A percentile compares a stretch with the other conserved stretches of the same genome.
Evolutionary conservation across 352 stramenopile genomes (phyloP).

Genomic region (Phytophthora quininea): DNA sequence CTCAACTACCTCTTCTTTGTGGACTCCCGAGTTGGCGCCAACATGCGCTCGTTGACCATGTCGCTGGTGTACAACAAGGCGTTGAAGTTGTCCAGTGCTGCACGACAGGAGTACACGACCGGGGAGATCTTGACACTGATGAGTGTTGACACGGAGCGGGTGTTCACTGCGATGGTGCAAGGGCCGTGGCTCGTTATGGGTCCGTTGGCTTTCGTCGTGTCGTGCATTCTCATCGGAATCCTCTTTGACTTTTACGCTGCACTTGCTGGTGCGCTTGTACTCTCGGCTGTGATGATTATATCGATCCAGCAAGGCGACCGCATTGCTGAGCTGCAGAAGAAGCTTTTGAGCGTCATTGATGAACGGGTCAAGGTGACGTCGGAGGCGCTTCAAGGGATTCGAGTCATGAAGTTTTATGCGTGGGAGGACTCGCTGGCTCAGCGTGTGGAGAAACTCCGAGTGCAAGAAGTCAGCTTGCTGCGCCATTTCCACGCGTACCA

Average conservation of each 20-base stretch:
- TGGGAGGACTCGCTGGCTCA: constrained; percentile 59
- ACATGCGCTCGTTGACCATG: constrained; percentile 49
- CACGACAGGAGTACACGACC: constrained; percentile 39
- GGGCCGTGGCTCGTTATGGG: constrained; percentile 37
- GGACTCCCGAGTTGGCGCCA: constrained; percentile 37
- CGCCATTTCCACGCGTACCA: constrained; percentile 44
- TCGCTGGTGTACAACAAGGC: constrained; percentile 51
- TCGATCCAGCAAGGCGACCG: constrained; percentile 16
- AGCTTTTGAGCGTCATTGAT: constrained; percentile 45
- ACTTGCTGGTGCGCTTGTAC: constrained; percentile 13
- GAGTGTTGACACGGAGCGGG: constrained; percentile 44
- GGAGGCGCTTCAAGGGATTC: constrained; percentile 90
- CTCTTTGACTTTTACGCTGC: constrained; percentile 36
- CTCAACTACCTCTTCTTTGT: constrained; percentile 47
- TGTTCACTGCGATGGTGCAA: constrained; percentile 40
- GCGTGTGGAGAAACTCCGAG: constrained; percentile 45
- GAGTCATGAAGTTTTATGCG: constrained; percentile 90
- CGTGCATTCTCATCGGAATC: constrained; percentile 35
- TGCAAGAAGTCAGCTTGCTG: constrained; percentile 41
- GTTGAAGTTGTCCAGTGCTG: constrained; percentile 66
- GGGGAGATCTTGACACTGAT: constrained; percentile 49
- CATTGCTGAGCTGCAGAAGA: constrained; percentile 28
- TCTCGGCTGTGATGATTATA: constrained; percentile 25
- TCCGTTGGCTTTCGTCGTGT: constrained; percentile 32
- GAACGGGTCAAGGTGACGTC: constrained; percentile 92